A percentile compares a stretch with the other conserved stretches of the same genome.
Conservation (phyloP, 164 flowering plant species). For the Aristolochia contorta region DNA sequence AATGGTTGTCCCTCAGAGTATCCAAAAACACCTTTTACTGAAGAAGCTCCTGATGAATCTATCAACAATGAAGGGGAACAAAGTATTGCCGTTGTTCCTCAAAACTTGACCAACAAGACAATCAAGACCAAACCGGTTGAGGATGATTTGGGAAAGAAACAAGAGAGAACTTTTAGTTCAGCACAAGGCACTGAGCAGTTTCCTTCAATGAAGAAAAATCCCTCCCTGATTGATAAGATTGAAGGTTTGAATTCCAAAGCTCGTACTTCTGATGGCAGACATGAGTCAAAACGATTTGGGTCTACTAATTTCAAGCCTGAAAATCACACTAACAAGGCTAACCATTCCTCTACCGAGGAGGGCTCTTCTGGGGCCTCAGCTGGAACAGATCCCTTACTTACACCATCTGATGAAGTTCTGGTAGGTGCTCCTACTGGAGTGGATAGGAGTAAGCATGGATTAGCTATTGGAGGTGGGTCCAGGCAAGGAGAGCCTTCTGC, state of each 20-base stretch:
- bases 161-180: slow-evolving; percentile 12
- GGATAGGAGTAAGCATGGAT: slow-evolving; percentile 16
- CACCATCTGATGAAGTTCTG: slow-evolving; percentile 14
- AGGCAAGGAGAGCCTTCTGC: slow-evolving; percentile 23
- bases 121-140: slow-evolving; percentile 22
- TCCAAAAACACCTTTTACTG: slow-evolving; percentile 19
- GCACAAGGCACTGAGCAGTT: slow-evolving; percentile 11
- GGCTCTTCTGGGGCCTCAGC: slow-evolving; percentile 21
- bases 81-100: slow-evolving; percentile 16
- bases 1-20: slow-evolving; percentile 4
- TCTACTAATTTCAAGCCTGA: slow-evolving; percentile 31
- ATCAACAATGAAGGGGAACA: slow-evolving; percentile 9
- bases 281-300: slow-evolving; percentile 19
- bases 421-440: slow-evolving; percentile 19
- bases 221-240: slow-evolving; percentile 59
- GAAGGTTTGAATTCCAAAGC: slow-evolving; percentile 73
- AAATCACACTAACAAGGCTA: slow-evolving; percentile 15
- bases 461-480: slow-evolving; percentile 19
- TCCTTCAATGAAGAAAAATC: slow-evolving; percentile 31
- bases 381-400: slow-evolving; percentile 6
- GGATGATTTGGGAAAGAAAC: slow-evolving; percentile 21
- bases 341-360: slow-evolving; percentile 16
- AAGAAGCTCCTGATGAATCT: slow-evolving; percentile 20
- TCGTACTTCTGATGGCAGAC: slow-evolving; percentile 46
- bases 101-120: slow-evolving; percentile 18